phyloP scores from a whole-genome alignment of 2,329 filamentous ascomycete genomes.

The Stagonosporopsis tanaceti region DNA sequence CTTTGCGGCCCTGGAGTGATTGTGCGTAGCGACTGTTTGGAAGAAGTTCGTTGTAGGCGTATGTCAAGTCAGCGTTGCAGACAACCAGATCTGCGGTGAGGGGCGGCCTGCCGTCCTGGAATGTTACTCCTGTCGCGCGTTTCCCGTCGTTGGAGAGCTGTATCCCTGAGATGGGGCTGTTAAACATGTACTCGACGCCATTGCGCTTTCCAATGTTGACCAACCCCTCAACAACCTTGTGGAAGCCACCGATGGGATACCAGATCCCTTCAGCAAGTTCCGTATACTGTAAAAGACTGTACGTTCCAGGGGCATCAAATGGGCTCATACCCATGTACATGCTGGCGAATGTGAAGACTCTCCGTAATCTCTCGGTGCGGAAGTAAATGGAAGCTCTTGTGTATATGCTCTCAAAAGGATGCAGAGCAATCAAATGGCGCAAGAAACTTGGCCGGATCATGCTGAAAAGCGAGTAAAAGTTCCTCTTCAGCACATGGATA shows the following conservation, averaged over 20 bases:
- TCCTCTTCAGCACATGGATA: slow-evolving; percentile 70
- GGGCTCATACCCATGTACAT: slow-evolving; percentile 88
- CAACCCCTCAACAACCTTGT: slow-evolving; percentile 67
- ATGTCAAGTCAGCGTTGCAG: slow-evolving; percentile 77
- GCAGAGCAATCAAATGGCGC: slow-evolving; percentile 65
- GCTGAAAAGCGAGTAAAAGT: slow-evolving; percentile 68
- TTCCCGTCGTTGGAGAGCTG: slow-evolving; percentile 61
- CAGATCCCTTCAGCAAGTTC: slow-evolving; percentile 79
- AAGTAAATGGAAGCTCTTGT: slow-evolving; percentile 72
- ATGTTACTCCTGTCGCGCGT: slow-evolving; percentile 65
- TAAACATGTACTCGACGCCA: slow-evolving; percentile 70
- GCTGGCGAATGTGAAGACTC: slow-evolving; percentile 78
- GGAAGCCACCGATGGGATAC: slow-evolving; percentile 77
- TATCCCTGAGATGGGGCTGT: slow-evolving; percentile 65
- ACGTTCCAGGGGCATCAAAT: slow-evolving; percentile 77
- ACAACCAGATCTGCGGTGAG: slow-evolving; percentile 71
- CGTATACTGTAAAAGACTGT: slow-evolving; percentile 76
- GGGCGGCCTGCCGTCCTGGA: slow-evolving; percentile 63
- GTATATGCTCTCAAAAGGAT: slow-evolving; percentile 77
- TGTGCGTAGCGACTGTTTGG: slow-evolving; percentile 57
- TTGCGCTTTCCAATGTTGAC: slow-evolving; percentile 68
- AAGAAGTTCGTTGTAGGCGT: slow-evolving; percentile 76
- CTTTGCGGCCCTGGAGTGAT: slow-evolving; percentile 58
- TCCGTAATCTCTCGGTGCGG: slow-evolving; percentile 70
- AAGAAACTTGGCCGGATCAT: slow-evolving; percentile 69